Percentiles rank a stretch among this genome's conserved stretches.
phyloP scores from a whole-genome alignment of 257 asterid species.

The Solanum pinnatisectum region DNA sequence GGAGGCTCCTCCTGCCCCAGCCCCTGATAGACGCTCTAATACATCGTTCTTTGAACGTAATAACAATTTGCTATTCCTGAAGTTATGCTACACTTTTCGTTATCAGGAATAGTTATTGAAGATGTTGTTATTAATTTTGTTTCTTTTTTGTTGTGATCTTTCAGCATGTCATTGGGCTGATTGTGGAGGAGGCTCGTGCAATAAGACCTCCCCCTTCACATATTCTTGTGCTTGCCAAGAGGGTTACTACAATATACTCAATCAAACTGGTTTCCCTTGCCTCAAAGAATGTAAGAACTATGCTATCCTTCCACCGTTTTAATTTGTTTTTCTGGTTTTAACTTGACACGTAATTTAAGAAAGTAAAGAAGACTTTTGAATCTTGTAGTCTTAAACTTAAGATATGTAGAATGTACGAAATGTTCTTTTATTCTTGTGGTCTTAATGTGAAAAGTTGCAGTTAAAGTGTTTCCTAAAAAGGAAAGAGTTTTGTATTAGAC shows the following conservation, averaged over 20 bases:
- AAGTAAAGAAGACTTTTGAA: neutral
- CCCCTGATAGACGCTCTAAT: conserved; percentile 15
- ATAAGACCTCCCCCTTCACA: conserved; percentile 24
- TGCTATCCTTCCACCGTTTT: neutral
- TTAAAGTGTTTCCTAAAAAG: neutral
- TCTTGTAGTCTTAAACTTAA: neutral
- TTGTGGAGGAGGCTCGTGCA: conserved; percentile 78
- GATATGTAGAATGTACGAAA: neutral
- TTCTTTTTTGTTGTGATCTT: neutral
- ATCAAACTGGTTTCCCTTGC: conserved; percentile 52
- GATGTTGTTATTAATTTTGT: neutral
- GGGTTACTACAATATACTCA: conserved; percentile 55
- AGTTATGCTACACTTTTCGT: neutral
- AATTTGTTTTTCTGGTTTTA: neutral
- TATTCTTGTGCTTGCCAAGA: conserved; percentile 40
- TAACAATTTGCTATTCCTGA: neutral
- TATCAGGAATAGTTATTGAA: neutral
- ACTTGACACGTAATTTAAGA: neutral
- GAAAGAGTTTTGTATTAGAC: neutral
- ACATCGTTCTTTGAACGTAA: conserved; percentile 49
- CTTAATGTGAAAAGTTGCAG: neutral
- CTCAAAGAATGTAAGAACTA: conserved; percentile 42
- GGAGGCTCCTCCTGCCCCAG: conserved; percentile 30
- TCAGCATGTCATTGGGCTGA: conserved; percentile 46
- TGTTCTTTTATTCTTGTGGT: neutral